Percentiles rank a stretch among this genome's conserved stretches.
Conservation (phyloP, 768 basidiomycete species). For the Suillus sp. region DNA sequence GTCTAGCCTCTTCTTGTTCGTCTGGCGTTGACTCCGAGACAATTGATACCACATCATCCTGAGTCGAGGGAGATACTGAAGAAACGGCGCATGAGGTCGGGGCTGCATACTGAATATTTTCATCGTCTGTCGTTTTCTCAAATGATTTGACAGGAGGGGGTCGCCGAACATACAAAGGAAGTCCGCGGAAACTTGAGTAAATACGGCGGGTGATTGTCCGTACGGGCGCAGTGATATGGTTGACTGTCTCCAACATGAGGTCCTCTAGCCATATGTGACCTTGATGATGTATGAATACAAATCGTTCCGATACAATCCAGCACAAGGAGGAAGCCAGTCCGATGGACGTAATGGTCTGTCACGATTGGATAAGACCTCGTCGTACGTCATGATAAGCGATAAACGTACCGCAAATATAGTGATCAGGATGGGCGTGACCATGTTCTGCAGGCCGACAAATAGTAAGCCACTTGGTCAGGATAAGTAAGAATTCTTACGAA, state of each 20-base stretch:
- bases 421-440: slow-evolving; percentile 68
- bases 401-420: slow-evolving; percentile 62
- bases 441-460: slow-evolving; percentile 40
- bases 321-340: slow-evolving; percentile 51
- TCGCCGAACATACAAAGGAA: slow-evolving; percentile 8
- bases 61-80: not conserved
- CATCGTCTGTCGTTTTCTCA: slow-evolving; percentile 2
- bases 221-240: slow-evolving; percentile 20
- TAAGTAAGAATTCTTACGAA: slow-evolving; percentile 30
- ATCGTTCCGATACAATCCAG: slow-evolving; percentile 56
- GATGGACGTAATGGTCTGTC: slow-evolving; percentile 39
- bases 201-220: not conserved
- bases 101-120: not conserved
- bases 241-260: slow-evolving; percentile 35
- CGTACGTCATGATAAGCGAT: slow-evolving; percentile 3
- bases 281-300: slow-evolving; percentile 48
- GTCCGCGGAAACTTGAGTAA: not conserved
- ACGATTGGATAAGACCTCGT: slow-evolving; percentile 15
- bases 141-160: not conserved
- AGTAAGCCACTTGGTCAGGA: slow-evolving; percentile 19
- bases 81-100: not conserved
- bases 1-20: slow-evolving; percentile 28
- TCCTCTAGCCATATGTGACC: slow-evolving; percentile 56
- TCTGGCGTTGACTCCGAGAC: slow-evolving; percentile 31
- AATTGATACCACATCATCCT: slow-evolving; percentile 24